Base-by-base conservation (phyloP, 495 filamentous ascomycete species). In the Aspergillus asperescens region DNA sequence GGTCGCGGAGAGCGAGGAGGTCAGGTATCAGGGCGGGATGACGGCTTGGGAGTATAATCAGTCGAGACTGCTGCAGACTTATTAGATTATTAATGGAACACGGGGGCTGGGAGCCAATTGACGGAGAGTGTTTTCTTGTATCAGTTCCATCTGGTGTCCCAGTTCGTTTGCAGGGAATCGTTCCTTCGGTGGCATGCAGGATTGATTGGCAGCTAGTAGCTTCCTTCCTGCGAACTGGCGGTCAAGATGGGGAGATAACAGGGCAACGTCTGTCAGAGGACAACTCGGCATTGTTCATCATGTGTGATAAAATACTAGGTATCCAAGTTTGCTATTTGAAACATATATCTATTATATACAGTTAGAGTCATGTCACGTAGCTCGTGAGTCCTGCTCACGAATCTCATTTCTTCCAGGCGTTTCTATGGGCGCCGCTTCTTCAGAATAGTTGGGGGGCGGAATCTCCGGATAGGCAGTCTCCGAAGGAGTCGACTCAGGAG, bases 21-120 rank as follows among this genome's bases (percentile, higher is more conserved):
- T 23, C 27, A 32, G 16, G 25, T 56, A 56, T 20, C 54, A 52
- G 2, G 61, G 64, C n/a, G 62, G 60, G 41, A 60, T 68, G 1
- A 68, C 56, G 18, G 65, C 63, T n/a, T 63, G 61, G 61, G 58
- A 68, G 37, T 68, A 66, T 29, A 58, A 67, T 16, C 50, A 52
- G 32, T 52, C 50, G 32, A 44, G 50, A 13, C 13, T 52, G 29
- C 23, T 52, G 40, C 50, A 52, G 32, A 52, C 50, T 1, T 52
- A 52, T 13, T 52, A 52, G 48, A 23, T 27, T 35, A 12, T 20
- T 2, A 29, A 22, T 18, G 24, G 40, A n/a, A 43, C 9, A 28
- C 15, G 10, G 16, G 18, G n/a, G 35, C 15, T 1, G 16, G 18
- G n/a, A n/a, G 35, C 35, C 5, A 15, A n/a, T 19, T 38, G 35